Conservation (phyloP, 768 basidiomycete species). For the Leccinum variicolor region DNA sequence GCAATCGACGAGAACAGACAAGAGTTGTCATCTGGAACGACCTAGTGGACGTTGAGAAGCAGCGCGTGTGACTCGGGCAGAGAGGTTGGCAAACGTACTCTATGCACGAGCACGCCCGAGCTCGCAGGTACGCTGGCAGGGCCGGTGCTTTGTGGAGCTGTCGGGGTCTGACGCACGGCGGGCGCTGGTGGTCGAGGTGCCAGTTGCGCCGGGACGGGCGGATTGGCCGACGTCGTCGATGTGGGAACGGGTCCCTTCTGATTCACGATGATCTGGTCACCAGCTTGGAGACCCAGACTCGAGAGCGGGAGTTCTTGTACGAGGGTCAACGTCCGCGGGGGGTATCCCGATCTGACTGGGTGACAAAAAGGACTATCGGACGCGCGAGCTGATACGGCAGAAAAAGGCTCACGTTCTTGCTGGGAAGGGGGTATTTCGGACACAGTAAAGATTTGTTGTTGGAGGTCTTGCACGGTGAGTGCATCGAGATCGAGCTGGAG, state of each 20-base stretch:
- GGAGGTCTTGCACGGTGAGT: slow-evolving; percentile 71
- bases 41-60: slow-evolving; percentile 33
- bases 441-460: slow-evolving; percentile 60
- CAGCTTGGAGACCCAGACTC: slow-evolving; percentile 69
- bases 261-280: slow-evolving; percentile 87
- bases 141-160: slow-evolving; percentile 26
- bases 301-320: slow-evolving; percentile 72
- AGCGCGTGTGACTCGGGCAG: slow-evolving; percentile 1
- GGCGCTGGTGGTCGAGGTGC: slow-evolving; percentile 15
- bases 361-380: not conserved
- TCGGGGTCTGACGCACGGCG: slow-evolving; percentile 11
- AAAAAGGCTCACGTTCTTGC: slow-evolving; percentile 65
- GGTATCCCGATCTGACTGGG: slow-evolving; percentile 81
- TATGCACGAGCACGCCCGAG: slow-evolving; percentile 68
- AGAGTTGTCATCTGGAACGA: slow-evolving; percentile 97
- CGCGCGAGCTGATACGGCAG: not conserved
- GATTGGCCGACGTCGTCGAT: slow-evolving; percentile 1
- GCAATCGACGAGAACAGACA: slow-evolving; percentile 90
- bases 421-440: slow-evolving; percentile 72
- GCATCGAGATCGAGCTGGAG: slow-evolving; percentile 63
- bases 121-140: slow-evolving; percentile 60
- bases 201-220: slow-evolving; percentile 5
- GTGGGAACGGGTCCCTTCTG: slow-evolving; percentile 26
- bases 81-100: slow-evolving; percentile 38
- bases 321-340: slow-evolving; percentile 68